Evolutionary conservation across 345 rosid genomes (phyloP), one percentile per base, ranked within the genome.

Genomic region (Camelina laxa): DNA sequence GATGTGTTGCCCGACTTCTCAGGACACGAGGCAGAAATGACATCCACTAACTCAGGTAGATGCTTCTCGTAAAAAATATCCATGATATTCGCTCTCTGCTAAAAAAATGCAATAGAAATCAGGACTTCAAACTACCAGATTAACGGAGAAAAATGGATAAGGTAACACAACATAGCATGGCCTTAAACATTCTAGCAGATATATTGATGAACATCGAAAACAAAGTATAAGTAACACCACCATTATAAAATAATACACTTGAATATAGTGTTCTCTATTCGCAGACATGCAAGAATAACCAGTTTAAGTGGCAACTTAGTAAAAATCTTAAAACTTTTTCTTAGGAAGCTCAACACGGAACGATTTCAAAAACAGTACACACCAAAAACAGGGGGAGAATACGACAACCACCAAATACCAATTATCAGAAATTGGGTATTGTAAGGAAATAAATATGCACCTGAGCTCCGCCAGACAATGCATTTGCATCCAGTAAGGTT

Each of bases 11-110:
- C 79, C 31, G 87, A 79, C 79, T 58, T 78, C 55, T 79, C 80
- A 75, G 87, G 87, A 80, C 98, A 92, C 11, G 99, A 86, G 74
- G 86, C 86, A 56, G 86, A 81, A 67, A 96, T 92, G 64, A 96
- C 88, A 75, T 92, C 98, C 74, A 96, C 85, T 66, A 96, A 84
- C 76, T 88, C 94, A 69, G 79, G 86, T 86, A 96, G 80, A 82
- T 96, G 97, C 82, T 86, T 92, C 88, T 96, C 98, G 72, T 86
- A 96, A 86, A 96, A 96, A 39, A 89, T 92, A 77, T 96, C 98
- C 79, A 90, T 79, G 64, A 91, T 82, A 68, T 75, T 82, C 59
- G 89, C 97, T 80, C 91, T 90, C 99, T 96, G 94, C 90, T 76
- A 69, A 45, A 81, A 69, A 13, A 24, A 67, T 22, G 42, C 33